Percentiles rank a stretch among this genome's conserved stretches.
Conservation (phyloP, 768 basidiomycete species). For the Gautieria morchelliformis region DNA sequence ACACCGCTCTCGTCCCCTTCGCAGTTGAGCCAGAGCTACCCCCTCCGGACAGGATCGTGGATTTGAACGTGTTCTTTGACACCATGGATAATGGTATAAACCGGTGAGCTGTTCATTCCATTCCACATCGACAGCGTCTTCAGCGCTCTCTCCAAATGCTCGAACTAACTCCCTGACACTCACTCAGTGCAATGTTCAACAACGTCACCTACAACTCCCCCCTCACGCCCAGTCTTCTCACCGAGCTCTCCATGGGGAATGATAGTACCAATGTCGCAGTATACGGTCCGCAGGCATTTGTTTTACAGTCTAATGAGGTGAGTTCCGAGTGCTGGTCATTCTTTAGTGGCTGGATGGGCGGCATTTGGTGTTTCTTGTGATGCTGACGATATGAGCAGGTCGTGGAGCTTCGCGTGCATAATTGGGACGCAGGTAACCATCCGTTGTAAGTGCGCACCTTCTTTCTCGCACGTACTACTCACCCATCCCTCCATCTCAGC, state of each 20-base stretch:
- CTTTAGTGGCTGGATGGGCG: background rate
- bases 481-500: constrained; percentile 31
- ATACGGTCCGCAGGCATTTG: constrained; percentile 74
- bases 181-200: constrained; percentile 52
- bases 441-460: constrained; percentile 54
- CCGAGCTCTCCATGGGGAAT: constrained; percentile 62
- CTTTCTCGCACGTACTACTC: constrained; percentile 7
- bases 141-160: too few species aligned
- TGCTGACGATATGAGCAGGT: constrained; percentile 41
- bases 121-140: background rate
- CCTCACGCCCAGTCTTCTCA: constrained; percentile 68
- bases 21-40: constrained; percentile 36
- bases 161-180: background rate
- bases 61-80: constrained; percentile 68
- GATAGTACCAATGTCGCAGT: constrained; percentile 58
- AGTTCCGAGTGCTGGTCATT: too few species aligned
- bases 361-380: too few species aligned
- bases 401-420: constrained; percentile 26
- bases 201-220: constrained; percentile 58
- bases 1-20: constrained; percentile 61
- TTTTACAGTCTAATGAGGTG: constrained; percentile 66
- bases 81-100: constrained; percentile 84
- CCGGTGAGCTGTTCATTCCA: constrained; percentile 20
- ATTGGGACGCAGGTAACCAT: constrained; percentile 50
- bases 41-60: constrained; percentile 45